Evolutionary conservation across 2,329 filamentous ascomycete genomes (phyloP), one percentile per base, ranked within the genome.

Genomic region (Sporothrix mexicana): DNA sequence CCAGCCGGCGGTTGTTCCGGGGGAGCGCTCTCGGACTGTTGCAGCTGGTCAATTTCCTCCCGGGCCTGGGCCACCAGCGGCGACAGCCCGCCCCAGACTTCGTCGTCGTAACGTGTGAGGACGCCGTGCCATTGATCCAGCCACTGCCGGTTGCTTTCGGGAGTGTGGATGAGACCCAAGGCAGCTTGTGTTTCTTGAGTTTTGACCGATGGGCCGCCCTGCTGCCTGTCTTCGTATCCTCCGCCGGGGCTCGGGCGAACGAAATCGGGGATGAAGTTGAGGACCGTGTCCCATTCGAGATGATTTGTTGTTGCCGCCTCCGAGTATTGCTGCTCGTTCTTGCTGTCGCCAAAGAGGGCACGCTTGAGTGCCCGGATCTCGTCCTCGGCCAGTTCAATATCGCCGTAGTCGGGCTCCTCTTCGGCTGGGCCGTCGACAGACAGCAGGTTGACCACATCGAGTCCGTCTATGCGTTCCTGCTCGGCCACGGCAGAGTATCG

Each of bases 81-180:
- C 43, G 84, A 80, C 23, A 92, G 79, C 72, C 88, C 88, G 23
- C 91, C 91, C 91, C 91, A 93, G 30, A 93, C 90, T 72, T 92
- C 88, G 77, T 92, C 89, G 0, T 85, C 85, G 76, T 91, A 91
- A 47, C 83, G 81, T 1, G 82, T 85, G 30, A 91, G 81, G 8
- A 90, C 87, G 57, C 83, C 82, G 47, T 84, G 83, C 88, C 88
- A 91, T 76, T 88, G 84, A 49, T 82, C 80, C 13, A 87, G 79
- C 87, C 88, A 90, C 17, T 72, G 80, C 76, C 64, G 81, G 77
- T 77, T 80, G 25, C 83, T 83, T 73, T 83, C 81, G 4, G 77
- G 76, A 0, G 77, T 55, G 74, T 86, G 81, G 2, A 75, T 73
- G 7, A 81, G 80, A 13, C 86, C 86, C 30, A 85, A 72, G 64